Evolutionary conservation across 2,329 filamentous ascomycete genomes (phyloP).

Genomic region (Monosporascus sp.): DNA sequence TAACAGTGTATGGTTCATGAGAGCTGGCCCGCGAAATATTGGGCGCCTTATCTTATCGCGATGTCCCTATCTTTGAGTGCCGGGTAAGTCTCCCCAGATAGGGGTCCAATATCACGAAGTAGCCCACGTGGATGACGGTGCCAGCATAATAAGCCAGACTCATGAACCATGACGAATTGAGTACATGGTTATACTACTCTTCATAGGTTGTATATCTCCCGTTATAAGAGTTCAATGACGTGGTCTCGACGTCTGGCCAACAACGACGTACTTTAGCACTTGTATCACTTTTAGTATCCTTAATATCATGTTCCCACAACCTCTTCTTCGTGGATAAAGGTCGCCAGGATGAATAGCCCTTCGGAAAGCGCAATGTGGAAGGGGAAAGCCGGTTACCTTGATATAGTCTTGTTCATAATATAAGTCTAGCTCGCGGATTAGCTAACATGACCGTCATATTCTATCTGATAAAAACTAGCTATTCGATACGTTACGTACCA

Average conservation of each 20-base stretch:
- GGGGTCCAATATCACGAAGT: background rate
- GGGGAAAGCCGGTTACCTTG: background rate
- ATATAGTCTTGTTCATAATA: background rate
- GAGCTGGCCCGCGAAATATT: background rate
- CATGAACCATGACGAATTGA: no score
- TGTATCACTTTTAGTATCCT: background rate
- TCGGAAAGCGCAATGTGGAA: no score
- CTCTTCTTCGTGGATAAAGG: no score
- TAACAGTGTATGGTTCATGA: background rate
- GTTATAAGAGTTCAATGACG: no score
- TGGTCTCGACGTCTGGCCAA: no score
- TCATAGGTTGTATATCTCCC: no score
- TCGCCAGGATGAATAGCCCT: no score
- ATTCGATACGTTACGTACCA: no score
- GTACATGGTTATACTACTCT: no score
- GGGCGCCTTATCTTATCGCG: background rate
- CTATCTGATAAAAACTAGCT: background rate
- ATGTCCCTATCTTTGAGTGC: background rate
- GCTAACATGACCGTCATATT: background rate
- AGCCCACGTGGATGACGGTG: background rate
- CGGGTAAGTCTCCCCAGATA: background rate
- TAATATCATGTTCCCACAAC: background rate
- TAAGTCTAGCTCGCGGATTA: background rate
- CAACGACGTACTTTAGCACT: no score
- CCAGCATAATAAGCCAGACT: no score